Conservation (phyloP, 164 flowering plant species). For the Berberis vulgaris region DNA sequence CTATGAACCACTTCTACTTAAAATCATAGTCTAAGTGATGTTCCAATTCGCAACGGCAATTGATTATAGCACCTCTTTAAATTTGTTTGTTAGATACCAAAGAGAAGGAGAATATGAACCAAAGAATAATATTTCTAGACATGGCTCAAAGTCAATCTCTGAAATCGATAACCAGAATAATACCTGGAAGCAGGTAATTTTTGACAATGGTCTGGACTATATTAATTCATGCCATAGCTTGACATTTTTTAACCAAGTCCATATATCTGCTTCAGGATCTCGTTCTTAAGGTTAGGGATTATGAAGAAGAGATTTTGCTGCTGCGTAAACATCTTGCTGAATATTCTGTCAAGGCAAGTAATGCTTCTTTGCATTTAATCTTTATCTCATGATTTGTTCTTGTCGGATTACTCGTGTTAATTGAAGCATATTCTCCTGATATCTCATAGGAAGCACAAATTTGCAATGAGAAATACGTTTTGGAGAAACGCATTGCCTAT, state of each 20-base stretch:
- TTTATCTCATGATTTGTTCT: background rate
- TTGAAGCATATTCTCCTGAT: background rate
- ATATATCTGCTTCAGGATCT: conserved; percentile 37
- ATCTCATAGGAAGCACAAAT: conserved; percentile 76
- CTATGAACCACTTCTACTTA: background rate
- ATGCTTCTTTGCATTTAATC: background rate
- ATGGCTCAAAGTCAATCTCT: conserved; percentile 49
- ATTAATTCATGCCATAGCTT: background rate
- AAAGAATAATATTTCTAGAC: conserved; percentile 34
- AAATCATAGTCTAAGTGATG: background rate
- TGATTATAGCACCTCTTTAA: background rate
- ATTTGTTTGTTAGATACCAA: conserved; percentile 32
- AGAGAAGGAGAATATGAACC: conserved; percentile 47
- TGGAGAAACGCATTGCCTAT: conserved; percentile 91
- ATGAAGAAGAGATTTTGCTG: conserved; percentile 78
- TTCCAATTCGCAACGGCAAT: background rate
- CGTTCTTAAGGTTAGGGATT: conserved; percentile 50
- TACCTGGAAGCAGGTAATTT: conserved; percentile 62
- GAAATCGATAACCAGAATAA: conserved; percentile 38
- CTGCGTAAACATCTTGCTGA: conserved; percentile 75
- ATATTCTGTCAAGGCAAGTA: conserved; percentile 60
- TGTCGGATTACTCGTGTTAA: background rate
- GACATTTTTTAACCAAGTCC: background rate
- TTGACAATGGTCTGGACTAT: background rate
- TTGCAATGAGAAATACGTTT: conserved; percentile 67